Conservation (phyloP, 2,329 filamentous ascomycete genomes). For the Colletotrichum shisoi region DNA sequence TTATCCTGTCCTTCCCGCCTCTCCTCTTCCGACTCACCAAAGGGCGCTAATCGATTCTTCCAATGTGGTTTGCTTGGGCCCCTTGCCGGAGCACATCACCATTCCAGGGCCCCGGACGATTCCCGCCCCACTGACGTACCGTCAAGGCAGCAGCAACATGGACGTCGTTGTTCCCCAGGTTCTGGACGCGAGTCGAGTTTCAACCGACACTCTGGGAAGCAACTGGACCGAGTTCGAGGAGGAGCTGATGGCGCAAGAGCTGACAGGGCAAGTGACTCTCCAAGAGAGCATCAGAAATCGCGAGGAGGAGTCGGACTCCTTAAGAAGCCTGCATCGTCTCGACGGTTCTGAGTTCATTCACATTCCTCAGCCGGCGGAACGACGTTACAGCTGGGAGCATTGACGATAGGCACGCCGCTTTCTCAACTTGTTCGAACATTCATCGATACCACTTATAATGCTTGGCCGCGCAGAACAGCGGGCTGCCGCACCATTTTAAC, state of each 20-base stretch:
- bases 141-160: constrained; percentile 43
- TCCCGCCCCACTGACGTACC: constrained; percentile 44
- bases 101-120: constrained; percentile 47
- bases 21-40: constrained; percentile 52
- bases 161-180: constrained; percentile 30
- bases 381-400: constrained; percentile 62
- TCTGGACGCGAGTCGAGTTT: constrained; percentile 33
- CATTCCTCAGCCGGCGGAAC: constrained; percentile 60
- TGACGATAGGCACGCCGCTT: constrained; percentile 40
- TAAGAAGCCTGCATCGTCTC: constrained; percentile 53
- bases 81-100: constrained; percentile 59
- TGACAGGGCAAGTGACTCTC: constrained; percentile 43
- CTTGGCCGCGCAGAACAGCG: neutral
- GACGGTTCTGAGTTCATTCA: constrained; percentile 59
- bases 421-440: constrained; percentile 9
- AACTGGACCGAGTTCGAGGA: constrained; percentile 66
- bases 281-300: constrained; percentile 36
- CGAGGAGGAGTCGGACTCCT: constrained; percentile 39
- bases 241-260: constrained; percentile 45
- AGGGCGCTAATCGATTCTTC: constrained; percentile 61
- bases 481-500: constrained; percentile 16
- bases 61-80: constrained; percentile 63
- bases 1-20: constrained; percentile 40
- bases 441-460: constrained; percentile 26
- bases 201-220: constrained; percentile 61